Evolutionary conservation across 73 alveolate species (phyloP), one percentile per base, ranked within the genome.

Genomic region (Blepharisma japonicum): DNA sequence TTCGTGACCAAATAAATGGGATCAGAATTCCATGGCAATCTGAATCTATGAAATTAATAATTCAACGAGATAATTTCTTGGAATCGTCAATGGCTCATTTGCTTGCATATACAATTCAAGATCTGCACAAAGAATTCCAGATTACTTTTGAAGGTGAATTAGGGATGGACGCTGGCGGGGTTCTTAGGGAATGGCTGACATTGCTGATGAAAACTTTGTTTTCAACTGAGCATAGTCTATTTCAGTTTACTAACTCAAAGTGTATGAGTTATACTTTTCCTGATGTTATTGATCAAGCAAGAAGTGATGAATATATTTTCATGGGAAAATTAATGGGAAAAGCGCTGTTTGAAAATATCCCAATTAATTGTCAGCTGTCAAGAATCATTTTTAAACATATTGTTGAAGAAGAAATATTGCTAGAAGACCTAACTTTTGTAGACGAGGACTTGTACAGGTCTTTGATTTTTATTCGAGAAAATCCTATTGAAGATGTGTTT

Each of bases 91-190:
- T 51, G 66, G 27, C n/a, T 14, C n/a, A 51, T 14, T 11, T 51
- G 21, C 66, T 51, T 51, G 4, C 66, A 51, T 14, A 14, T 11
- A 14, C 66, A 18, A 51, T 18, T 4, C 66, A 51, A 51, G 27
- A 51, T 11, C 21, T 61, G 77, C 77, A 23, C 3, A 18, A n/a
- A 18, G 91, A 84, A 47, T 81, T 84, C 7, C 77, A 84, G 49
- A 81, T 84, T 9, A 53, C 56, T 39, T 77, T 84, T 53, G 79
- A 53, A 7, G 91, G 91, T 18, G 91, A 84, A 67, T 68, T 54
- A 42, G 86, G 55, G 2, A 38, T 55, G 49, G 91, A 84, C 79
- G 91, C 91, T 1, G 91, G 91, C 5, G 91, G 91, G 48, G 49
- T 84, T 11, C n/a, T 18, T 11, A 51, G 21, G 4, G 66, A 51